These are phyloP conservation scores for Talaromyces albobiverticillius DNA, from an alignment of 2,329 filamentous ascomycete genomes.

Conservation along the genomic window DNA sequence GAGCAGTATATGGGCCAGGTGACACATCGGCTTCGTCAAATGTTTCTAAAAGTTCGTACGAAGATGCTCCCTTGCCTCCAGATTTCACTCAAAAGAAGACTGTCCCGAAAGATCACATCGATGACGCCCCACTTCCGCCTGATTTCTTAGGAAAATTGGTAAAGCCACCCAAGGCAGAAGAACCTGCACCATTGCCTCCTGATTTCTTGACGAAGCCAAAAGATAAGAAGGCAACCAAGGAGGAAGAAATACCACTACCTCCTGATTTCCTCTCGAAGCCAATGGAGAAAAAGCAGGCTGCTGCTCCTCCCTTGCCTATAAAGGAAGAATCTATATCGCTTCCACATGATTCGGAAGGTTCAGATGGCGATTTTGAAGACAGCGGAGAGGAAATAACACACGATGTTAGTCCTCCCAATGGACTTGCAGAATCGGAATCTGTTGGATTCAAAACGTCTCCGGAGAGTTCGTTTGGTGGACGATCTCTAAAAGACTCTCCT, in stretches of 20 bases:
- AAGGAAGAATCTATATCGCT: conserved; percentile 27
- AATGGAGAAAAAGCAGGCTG: conserved; percentile 16
- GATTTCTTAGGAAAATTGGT: conserved; percentile 19
- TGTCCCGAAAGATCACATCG: conserved; percentile 6
- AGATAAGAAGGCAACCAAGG: conserved; percentile 11
- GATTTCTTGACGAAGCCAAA: conserved; percentile 19
- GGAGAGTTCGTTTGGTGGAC: conserved; percentile 44
- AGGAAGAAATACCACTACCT: conserved; percentile 24
- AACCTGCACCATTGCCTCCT: conserved; percentile 19
- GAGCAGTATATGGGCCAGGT: conserved; percentile 43
- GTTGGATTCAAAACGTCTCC: conserved; percentile 40
- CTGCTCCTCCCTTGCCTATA: conserved; percentile 23
- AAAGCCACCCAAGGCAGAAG: conserved; percentile 13
- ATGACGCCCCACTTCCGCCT: conserved; percentile 26
- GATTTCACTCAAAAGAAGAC: conserved; percentile 16
- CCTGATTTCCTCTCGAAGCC: conserved; percentile 21
- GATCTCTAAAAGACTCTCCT: conserved; percentile 34
- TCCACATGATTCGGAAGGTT: conserved; percentile 33
- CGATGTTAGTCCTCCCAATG: conserved; percentile 32
- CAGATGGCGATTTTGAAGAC: conserved; percentile 44
- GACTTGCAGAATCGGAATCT: conserved; percentile 25
- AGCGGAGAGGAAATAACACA: conserved; percentile 47
- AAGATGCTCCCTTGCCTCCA: conserved; percentile 39
- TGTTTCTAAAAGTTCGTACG: conserved; percentile 38
- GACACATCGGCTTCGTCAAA: conserved; percentile 49